Base-by-base conservation (phyloP, 495 filamentous ascomycete species). In the Thermochaetoides thermophila region DNA sequence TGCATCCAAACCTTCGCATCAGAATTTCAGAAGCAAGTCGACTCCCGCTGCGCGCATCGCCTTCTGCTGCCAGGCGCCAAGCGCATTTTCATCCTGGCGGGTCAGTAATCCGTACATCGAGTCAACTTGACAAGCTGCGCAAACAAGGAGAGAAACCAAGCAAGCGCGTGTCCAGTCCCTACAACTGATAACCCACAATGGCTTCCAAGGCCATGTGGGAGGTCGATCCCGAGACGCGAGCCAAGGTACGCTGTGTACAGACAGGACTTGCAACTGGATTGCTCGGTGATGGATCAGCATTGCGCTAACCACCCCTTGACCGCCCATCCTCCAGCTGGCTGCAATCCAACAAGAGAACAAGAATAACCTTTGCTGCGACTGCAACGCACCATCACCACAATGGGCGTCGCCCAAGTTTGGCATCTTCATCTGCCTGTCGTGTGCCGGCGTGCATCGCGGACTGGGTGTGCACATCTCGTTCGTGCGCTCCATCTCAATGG, bases 381-480 rank as follows among this genome's bases (percentile, higher is more conserved):
- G 89, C 62, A 73, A 70, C 46, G 89, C 89, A 5, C 89, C 89
- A 7, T 84, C 80, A 28, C 89, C 89, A 26, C 89, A 97, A 81
- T 97, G 89, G 89, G 72, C 72, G 2, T 71, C 66, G 27, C 72
- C 72, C 24, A 76, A 76, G 49, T 76, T 76, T 45, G 72, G 72
- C 37, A 81, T 91, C 57, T 97, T 97, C 59, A 94, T 96, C 63
- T 97, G 89, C 59, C 75, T 97, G 27, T 81, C 75, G 39, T 97
- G 89, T 61, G 89, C 89, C 30, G 89, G 89, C 41, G 82, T 84
- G 17, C 89, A 97, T 62, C 81, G 89, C 44, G 81, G 84, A 3
- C 71, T 97, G 11, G 89, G 89, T 32, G 89, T 97, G 17, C 89
- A 97, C 64, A 93, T 97, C 49, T 94, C 84, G 50, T 97, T 97